Percentiles rank a stretch among this genome's conserved stretches.
Evolutionary conservation across 345 rosid species (phyloP).

Genomic region (Lumnitzera racemosa): DNA sequence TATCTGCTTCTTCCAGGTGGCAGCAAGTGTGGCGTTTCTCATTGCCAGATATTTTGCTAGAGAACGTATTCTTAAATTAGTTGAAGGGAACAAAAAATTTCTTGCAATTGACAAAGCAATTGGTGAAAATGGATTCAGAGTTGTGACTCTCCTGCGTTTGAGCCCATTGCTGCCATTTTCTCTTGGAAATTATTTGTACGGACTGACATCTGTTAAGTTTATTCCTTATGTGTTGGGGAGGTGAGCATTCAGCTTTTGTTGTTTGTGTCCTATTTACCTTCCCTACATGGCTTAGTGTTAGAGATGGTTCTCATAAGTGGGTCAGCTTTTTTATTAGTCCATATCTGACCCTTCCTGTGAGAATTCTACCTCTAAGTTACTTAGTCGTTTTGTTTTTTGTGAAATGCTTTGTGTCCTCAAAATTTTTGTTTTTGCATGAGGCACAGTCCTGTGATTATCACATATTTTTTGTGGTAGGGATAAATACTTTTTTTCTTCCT

Average conservation of each 20-base stretch:
- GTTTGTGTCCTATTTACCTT: neutral
- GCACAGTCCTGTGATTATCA: too few relatives aligned
- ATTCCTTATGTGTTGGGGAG: conserved; percentile 87
- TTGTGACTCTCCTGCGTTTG: conserved; percentile 85
- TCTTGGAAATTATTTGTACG: conserved; percentile 88
- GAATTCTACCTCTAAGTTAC: too few relatives aligned
- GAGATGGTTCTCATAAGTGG: too few relatives aligned
- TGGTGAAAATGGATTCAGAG: conserved; percentile 90
- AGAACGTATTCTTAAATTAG: conserved; percentile 86
- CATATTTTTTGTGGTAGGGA: too few relatives aligned
- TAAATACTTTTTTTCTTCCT: too few relatives aligned
- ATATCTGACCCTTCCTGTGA: too few relatives aligned
- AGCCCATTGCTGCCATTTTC: conserved; percentile 98
- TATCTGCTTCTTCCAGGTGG: conserved; percentile 45
- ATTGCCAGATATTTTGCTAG: conserved; percentile 98
- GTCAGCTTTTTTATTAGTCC: too few relatives aligned
- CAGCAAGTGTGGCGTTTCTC: conserved; percentile 87
- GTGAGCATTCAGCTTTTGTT: conserved; percentile 22
- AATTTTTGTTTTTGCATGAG: too few relatives aligned
- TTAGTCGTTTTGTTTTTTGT: too few relatives aligned
- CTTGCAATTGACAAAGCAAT: conserved; percentile 97
- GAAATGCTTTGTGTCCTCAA: too few relatives aligned
- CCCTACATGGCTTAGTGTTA: too few relatives aligned
- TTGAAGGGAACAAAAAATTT: conserved; percentile 90
- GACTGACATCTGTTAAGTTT: conserved; percentile 91